Base-by-base conservation (phyloP, 2,329 filamentous ascomycete species). In the Colletotrichum godetiae region DNA sequence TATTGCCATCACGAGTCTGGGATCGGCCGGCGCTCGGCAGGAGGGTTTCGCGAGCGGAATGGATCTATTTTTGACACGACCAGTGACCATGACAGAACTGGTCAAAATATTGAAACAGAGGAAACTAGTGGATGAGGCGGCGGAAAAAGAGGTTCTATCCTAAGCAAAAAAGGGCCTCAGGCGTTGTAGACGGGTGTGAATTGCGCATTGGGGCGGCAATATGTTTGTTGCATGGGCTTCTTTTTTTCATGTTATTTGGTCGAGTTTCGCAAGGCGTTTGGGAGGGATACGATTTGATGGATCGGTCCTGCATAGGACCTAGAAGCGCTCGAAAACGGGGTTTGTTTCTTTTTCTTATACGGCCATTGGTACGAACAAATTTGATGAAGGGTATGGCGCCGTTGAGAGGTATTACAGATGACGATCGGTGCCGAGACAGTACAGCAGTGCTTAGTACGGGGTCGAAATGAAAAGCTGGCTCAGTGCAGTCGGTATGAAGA, bases 1-100 rank as follows among this genome's bases (percentile, higher is more conserved):
- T 35, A 86, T 87, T 27, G 85, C 85, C 2, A 76, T 87, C 5
- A 86, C 85, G 0, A 86, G 86, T 0, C 78, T 86, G 6, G 85
- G 84, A 0, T 84, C 83, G 65, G 78, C 81, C 0, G 80, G 81
- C 46, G 84, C 84, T 2, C 81, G 85, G 66, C 82, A 85, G 73
- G 85, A 87, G 69, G 85, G 85, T 0, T 85, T 85, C 67, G 82
- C 81, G 12, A 83, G 80, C 67, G 86, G 86, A 1, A 81, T 87
- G 55, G 85, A 87, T 75, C 73, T 86, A 1, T 86, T 86, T 73
- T 74, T 87, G 55, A 85, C 85, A 72, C 86, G 86, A 75, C 86
- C 86, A 2, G 84, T 87, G 8, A 76, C 81, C 13, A 74, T 83
- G 27, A 78, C 78, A 1, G 81, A 84, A 61, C 75, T 85, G 29